Evolutionary conservation across 345 rosid species (phyloP).

Genomic region (Ailanthus altissimus): DNA sequence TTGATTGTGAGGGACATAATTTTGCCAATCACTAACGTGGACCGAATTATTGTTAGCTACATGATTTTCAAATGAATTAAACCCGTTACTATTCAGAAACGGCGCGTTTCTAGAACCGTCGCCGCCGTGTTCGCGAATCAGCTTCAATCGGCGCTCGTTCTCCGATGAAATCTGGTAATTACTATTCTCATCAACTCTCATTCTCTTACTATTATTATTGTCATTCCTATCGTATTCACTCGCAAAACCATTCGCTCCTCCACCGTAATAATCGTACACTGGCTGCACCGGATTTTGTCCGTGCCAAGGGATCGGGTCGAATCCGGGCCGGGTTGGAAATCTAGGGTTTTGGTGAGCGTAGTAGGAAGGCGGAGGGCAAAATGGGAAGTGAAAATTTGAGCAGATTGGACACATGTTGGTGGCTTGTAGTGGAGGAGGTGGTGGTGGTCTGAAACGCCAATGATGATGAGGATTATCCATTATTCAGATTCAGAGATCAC

Average conservation of each 20-base stretch:
- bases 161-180: constrained; percentile 35
- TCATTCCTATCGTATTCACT: constrained; percentile 54
- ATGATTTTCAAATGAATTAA: constrained; percentile 22
- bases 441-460: constrained; percentile 58
- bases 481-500: background rate
- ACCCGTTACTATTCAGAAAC: constrained; percentile 22
- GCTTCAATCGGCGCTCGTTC: constrained; percentile 75
- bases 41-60: constrained; percentile 19
- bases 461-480: constrained; percentile 41
- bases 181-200: constrained; percentile 51
- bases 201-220: constrained; percentile 58
- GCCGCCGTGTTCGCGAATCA: constrained; percentile 80
- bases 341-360: constrained; percentile 43
- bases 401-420: constrained; percentile 59
- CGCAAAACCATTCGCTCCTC: constrained; percentile 26
- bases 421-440: constrained; percentile 35
- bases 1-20: constrained; percentile 20
- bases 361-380: constrained; percentile 53
- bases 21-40: constrained; percentile 24
- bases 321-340: constrained; percentile 46
- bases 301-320: constrained; percentile 51
- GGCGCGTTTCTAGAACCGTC: constrained; percentile 25
- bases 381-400: constrained; percentile 68
- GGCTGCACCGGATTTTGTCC: constrained; percentile 14
- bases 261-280: constrained; percentile 28